A percentile compares a stretch with the other conserved stretches of the same genome.
Evolutionary conservation across 108 stramenopile species (phyloP).

Genomic region (Fistulifera solaris): DNA sequence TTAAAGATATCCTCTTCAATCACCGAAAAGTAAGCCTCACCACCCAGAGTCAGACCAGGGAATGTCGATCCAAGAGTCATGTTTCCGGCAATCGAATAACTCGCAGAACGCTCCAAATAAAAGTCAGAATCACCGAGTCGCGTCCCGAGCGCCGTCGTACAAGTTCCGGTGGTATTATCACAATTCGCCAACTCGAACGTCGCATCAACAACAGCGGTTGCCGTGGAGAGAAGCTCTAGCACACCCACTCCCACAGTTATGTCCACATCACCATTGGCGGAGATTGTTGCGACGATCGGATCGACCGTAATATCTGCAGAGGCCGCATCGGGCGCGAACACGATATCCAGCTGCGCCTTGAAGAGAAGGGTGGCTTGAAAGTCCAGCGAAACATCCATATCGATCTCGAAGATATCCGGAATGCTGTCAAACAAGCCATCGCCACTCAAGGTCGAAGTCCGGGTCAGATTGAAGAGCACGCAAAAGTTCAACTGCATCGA

Average conservation of each 20-base stretch:
- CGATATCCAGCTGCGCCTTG: background rate
- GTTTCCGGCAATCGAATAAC: constrained; percentile 1
- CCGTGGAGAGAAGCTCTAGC: background rate
- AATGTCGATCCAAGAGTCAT: background rate
- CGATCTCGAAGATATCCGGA: background rate
- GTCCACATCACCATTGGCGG: background rate
- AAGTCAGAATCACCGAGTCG: constrained; percentile 1
- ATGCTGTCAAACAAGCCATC: background rate
- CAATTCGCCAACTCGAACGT: background rate
- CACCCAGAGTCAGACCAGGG: background rate
- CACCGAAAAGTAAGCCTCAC: background rate
- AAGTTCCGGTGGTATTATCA: background rate
- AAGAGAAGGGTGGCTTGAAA: background rate
- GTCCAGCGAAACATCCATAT: background rate
- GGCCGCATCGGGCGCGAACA: background rate
- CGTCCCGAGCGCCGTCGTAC: background rate
- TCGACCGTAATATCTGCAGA: background rate
- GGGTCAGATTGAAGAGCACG: background rate
- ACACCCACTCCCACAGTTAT: background rate
- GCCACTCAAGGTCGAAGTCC: background rate
- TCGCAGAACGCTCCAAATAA: background rate
- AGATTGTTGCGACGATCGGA: background rate
- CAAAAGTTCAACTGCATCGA: background rate
- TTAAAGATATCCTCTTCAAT: background rate
- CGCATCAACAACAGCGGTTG: no score